These are phyloP conservation scores for Mucor racemosus DNA, from an alignment of 371 early-diverging fungal genomes.

Conservation along the genomic window DNA sequence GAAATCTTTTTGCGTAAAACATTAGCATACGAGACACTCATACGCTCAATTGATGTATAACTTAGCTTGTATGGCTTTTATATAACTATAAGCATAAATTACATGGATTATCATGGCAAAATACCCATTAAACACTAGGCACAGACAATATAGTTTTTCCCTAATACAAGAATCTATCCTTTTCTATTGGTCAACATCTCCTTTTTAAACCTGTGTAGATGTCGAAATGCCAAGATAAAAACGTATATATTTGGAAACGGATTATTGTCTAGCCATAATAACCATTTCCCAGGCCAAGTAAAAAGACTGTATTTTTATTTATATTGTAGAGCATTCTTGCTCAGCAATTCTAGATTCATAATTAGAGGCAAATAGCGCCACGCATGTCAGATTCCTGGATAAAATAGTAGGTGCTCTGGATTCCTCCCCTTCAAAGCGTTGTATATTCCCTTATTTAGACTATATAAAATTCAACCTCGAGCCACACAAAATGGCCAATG, in stretches of 20 bases:
- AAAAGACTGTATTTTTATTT: neutral
- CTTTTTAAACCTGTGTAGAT: too few relatives aligned
- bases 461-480: neutral
- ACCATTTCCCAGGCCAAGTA: neutral
- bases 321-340: neutral
- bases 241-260: neutral
- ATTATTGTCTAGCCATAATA: neutral
- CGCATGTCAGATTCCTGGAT: neutral
- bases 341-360: neutral
- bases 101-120: too few relatives aligned
- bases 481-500: slow-evolving; percentile 1
- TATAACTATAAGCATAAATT: too few relatives aligned
- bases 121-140: too few relatives aligned
- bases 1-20: too few relatives aligned
- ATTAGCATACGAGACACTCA: too few relatives aligned
- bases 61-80: too few relatives aligned
- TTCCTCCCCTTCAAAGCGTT: neutral
- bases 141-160: too few relatives aligned
- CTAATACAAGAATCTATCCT: too few relatives aligned
- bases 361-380: neutral
- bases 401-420: neutral
- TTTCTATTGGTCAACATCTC: too few relatives aligned
- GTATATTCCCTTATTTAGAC: neutral
- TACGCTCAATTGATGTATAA: too few relatives aligned
- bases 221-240: neutral